phyloP scores from a whole-genome alignment of 768 basidiomycete genomes.

The Ramaria sp. region DNA sequence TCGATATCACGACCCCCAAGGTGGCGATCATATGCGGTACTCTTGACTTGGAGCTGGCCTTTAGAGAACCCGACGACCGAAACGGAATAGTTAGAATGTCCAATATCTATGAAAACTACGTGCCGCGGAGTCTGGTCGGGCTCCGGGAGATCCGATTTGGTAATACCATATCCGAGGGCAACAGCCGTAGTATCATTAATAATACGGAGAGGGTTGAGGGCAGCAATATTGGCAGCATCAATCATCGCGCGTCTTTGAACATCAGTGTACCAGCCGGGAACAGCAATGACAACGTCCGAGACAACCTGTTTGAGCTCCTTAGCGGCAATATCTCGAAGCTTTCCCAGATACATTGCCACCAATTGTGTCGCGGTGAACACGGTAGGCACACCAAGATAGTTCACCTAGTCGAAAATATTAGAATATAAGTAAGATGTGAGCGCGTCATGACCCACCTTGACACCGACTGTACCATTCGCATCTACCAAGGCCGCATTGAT shows the following conservation, averaged over 20 bases:
- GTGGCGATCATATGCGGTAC: slow-evolving; percentile 84
- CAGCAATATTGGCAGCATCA: slow-evolving; percentile 83
- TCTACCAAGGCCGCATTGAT: slow-evolving; percentile 83
- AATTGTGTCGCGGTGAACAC: slow-evolving; percentile 85
- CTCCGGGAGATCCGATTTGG: slow-evolving; percentile 87
- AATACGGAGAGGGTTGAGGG: slow-evolving; percentile 83
- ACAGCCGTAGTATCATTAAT: slow-evolving; percentile 96
- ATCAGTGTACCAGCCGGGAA: slow-evolving; percentile 97
- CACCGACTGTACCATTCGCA: slow-evolving; percentile 70
- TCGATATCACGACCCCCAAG: slow-evolving; percentile 97
- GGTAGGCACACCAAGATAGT: slow-evolving; percentile 73
- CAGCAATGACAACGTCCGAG: slow-evolving; percentile 88
- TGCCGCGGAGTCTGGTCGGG: slow-evolving; percentile 70
- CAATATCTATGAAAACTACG: slow-evolving; percentile 91
- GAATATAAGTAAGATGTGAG: neutral
- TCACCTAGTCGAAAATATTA: slow-evolving; percentile 43
- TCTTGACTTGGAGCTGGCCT: slow-evolving; percentile 80
- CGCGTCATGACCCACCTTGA: slow-evolving; percentile 49
- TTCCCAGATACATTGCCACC: slow-evolving; percentile 81
- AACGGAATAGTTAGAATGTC: slow-evolving; percentile 84
- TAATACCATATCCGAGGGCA: slow-evolving; percentile 97
- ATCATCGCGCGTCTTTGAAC: slow-evolving; percentile 81
- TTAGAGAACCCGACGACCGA: slow-evolving; percentile 89
- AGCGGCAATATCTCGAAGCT: slow-evolving; percentile 79
- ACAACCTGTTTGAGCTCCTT: slow-evolving; percentile 79